Percentiles rank a stretch among this genome's conserved stretches.
Evolutionary conservation across 495 filamentous ascomycete genomes (phyloP).

Genomic region (Penicillium psychrofluorescens): DNA sequence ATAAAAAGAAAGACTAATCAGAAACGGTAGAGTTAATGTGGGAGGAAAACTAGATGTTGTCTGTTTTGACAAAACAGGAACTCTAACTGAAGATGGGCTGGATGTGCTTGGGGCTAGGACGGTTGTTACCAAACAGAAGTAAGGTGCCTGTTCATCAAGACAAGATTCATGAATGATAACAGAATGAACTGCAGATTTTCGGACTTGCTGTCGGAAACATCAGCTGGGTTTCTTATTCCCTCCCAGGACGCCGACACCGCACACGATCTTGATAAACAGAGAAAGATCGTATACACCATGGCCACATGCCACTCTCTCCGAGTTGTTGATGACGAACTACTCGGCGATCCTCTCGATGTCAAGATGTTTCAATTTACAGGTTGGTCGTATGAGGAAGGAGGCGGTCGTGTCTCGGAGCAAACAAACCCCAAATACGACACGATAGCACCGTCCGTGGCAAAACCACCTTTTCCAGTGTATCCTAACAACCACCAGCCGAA

Average conservation of each 20-base stretch:
- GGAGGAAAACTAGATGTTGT: conserved; percentile 92
- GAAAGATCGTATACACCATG: conserved; percentile 83
- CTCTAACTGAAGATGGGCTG: conserved; percentile 92
- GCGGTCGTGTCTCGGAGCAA: conserved; percentile 33
- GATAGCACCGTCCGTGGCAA: conserved; percentile 73
- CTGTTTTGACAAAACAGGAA: conserved; percentile 98
- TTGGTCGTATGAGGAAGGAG: conserved; percentile 89
- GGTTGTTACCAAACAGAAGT: conserved; percentile 54
- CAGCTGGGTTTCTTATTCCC: conserved; percentile 43
- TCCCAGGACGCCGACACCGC: conserved; percentile 40
- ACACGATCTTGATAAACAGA: conserved; percentile 55
- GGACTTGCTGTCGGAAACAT: conserved; percentile 48
- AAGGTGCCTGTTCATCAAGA: neutral
- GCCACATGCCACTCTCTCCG: conserved; percentile 93
- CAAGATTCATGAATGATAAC: neutral
- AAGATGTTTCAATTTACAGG: conserved; percentile 99
- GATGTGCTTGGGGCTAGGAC: conserved; percentile 87
- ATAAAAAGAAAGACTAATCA: too few species aligned
- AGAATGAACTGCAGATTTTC: conserved; percentile 43
- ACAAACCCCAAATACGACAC: conserved; percentile 57
- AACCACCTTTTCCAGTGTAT: conserved; percentile 49
- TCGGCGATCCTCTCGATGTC: conserved; percentile 92
- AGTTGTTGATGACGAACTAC: conserved; percentile 74
- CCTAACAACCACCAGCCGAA: conserved; percentile 2
- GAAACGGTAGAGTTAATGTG: conserved; percentile 65